Evolutionary conservation across 1,284 basidiomycete genomes (phyloP), one percentile per base, ranked within the genome.

Genomic region (Marasmius fiardii): DNA sequence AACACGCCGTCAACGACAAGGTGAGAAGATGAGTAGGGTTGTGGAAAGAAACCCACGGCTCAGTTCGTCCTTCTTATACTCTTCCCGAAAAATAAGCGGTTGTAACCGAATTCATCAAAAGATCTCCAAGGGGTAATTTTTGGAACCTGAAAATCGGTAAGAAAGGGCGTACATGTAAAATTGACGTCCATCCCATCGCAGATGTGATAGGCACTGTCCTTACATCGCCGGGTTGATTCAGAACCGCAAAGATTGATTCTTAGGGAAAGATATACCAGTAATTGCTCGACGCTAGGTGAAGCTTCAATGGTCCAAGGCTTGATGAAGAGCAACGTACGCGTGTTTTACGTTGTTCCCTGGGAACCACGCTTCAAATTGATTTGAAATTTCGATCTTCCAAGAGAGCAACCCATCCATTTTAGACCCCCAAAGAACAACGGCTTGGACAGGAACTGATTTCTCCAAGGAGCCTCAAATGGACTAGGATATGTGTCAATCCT

Each of bases 1-100:
- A 67, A 71, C 66, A 68, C 70, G 75, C 75, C 75, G 75, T 79
- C 78, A 76, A 77, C 71, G 76, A 78, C 63, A 61, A 63, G 61
- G 58, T 62, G 60, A 60, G 54, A 59, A 62, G 65, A 63, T 63
- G 63, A 63, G 59, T 61, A 62, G 57, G 60, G 28, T n/a, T 61
- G 60, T 43, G 52, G 43, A 56, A 52, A 24, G 18, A 23, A 23
- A n/a, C 39, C 23, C 33, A 53, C 33, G n/a, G 47, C 47, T 31
- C 28, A 23, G 18, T 5, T 14, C 31, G 35, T 20, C 35, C 44
- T 31, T 50, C 47, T 54, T 57, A 54, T 56, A 56, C 20, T 24
- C 14, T 52, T 18, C 51, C 39, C 10, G n/a, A 18, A 53, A 37
- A 51, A 54, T 23, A 10, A 31, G 37, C 56, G 52, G 56, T 53